phyloP scores from a whole-genome alignment of 352 stramenopile genomes.

The Elongisporangium undulatum region DNA sequence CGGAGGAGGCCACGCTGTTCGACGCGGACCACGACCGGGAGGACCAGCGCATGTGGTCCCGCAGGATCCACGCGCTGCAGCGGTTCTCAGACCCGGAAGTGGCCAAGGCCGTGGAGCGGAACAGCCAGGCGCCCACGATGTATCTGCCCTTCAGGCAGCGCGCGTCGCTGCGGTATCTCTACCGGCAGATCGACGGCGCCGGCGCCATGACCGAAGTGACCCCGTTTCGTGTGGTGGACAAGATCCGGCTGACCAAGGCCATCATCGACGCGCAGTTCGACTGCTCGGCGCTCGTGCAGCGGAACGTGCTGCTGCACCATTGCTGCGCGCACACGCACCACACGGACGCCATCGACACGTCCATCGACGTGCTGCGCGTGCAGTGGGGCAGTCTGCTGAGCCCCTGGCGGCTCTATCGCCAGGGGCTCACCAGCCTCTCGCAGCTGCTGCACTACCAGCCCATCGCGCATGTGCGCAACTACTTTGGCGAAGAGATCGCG shows the following conservation, averaged over 20 bases:
- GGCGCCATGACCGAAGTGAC: conserved; percentile 18
- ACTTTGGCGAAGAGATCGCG: conserved; percentile 78
- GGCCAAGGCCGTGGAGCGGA: conserved; percentile 8
- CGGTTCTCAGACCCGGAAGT: conserved; percentile 27
- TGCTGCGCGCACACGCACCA: conserved; percentile 51
- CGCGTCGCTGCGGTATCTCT: conserved; percentile 58
- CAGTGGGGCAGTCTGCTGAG: conserved; percentile 44
- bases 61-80: conserved; percentile 49
- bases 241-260: conserved; percentile 70
- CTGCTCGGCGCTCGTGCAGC: conserved; percentile 54
- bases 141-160: conserved; percentile 51
- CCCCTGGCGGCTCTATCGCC: conserved; percentile 17
- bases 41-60: conserved; percentile 57
- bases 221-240: conserved; percentile 72
- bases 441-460: conserved; percentile 34
- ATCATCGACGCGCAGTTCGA: conserved; percentile 72
- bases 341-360: conserved; percentile 64
- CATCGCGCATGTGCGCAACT: conserved; percentile 58
- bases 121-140: conserved; percentile 5
- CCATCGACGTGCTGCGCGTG: conserved; percentile 44
- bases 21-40: conserved; percentile 30
- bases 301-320: conserved; percentile 44
- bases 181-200: conserved; percentile 53
- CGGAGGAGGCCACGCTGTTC: conserved; percentile 63
- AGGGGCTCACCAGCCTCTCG: conserved; percentile 7